A percentile compares a stretch with the other conserved stretches of the same genome.
Conservation (phyloP, 2,329 filamentous ascomycete genomes). For the Ophiostoma ulmi region DNA sequence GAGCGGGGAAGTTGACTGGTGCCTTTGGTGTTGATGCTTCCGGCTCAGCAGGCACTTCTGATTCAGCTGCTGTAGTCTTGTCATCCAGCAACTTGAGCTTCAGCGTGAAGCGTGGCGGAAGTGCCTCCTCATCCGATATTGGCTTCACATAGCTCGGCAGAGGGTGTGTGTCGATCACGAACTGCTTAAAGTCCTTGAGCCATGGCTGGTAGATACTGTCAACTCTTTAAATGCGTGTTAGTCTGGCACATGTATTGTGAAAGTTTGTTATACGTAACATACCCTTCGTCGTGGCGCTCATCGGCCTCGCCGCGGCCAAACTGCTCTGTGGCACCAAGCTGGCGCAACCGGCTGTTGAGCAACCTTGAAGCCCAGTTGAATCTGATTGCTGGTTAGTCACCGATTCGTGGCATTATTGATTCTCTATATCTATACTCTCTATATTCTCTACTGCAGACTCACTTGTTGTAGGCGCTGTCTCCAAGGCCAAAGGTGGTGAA, state of each 20-base stretch:
- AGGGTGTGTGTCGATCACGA: constrained; percentile 63
- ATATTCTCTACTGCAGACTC: background rate
- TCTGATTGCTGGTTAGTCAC: constrained; percentile 39
- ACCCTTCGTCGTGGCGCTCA: constrained; percentile 91
- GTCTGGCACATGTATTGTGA: background rate
- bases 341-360: constrained; percentile 73
- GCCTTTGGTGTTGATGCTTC: constrained; percentile 12
- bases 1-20: constrained; percentile 29
- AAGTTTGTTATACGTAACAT: constrained; percentile 32
- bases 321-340: constrained; percentile 74
- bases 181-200: constrained; percentile 61
- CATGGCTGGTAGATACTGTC: constrained; percentile 79
- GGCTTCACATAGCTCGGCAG: constrained; percentile 61
- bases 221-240: constrained; percentile 48
- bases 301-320: constrained; percentile 81
- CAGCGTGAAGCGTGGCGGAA: constrained; percentile 66
- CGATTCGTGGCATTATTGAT: constrained; percentile 25
- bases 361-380: constrained; percentile 93
- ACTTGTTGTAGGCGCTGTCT: constrained; percentile 92
- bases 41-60: background rate
- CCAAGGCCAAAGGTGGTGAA: constrained; percentile 90
- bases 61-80: background rate
- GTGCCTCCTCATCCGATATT: constrained; percentile 66
- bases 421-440: too few relatives aligned
- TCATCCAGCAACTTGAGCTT: constrained; percentile 19